These are phyloP conservation scores for Calonectria pseudoreteaudii DNA, from an alignment of 2,329 filamentous ascomycete species.

Conservation along the genomic window DNA sequence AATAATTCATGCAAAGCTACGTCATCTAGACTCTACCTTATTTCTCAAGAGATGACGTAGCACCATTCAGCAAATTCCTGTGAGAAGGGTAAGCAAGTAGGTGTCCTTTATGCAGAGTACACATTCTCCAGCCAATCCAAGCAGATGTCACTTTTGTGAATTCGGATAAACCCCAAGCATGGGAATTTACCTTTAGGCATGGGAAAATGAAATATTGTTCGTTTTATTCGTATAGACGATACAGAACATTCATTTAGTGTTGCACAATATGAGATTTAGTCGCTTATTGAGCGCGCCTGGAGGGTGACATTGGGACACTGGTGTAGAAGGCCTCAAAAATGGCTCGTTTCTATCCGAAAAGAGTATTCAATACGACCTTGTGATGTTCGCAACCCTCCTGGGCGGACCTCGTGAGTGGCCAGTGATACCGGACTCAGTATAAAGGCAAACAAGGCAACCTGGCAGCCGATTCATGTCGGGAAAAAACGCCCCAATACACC, in stretches of 20 bases:
- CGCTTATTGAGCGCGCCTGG: neutral
- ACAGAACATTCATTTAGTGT: no score
- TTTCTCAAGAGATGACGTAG: neutral
- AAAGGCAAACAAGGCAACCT: neutral
- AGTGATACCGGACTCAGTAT: neutral
- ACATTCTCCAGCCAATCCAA: neutral
- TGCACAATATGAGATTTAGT: neutral
- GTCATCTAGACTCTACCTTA: neutral
- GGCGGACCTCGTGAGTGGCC: neutral
- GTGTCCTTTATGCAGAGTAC: neutral
- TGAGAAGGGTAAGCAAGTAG: neutral
- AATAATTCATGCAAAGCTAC: neutral
- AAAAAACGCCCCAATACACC: neutral
- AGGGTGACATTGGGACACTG: neutral
- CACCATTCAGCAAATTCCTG: neutral
- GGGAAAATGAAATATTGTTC: neutral
- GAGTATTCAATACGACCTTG: neutral
- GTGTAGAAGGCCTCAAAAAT: neutral
- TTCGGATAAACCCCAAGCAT: neutral
- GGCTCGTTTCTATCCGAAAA: neutral
- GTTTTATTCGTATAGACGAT: neutral
- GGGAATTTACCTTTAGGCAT: neutral
- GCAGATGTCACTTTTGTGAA: neutral
- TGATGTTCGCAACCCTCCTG: neutral
- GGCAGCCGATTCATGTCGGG: no score